Evolutionary conservation across 2,329 filamentous ascomycete species (phyloP), one percentile per base, ranked within the genome.

Genomic region (Paraconiothyrium sp.): DNA sequence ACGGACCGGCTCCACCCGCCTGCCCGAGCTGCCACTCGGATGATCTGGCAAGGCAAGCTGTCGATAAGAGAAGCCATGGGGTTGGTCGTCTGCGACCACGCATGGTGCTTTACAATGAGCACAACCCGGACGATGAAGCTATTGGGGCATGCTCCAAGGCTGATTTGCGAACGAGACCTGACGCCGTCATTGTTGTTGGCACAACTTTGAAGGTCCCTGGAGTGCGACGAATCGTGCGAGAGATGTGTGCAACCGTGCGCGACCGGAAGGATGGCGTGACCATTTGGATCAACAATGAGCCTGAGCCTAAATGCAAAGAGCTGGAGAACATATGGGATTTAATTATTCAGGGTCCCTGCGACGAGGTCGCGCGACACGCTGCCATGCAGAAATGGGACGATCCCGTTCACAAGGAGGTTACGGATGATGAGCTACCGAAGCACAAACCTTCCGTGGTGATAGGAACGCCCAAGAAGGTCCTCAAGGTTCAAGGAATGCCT

Each of bases 51-150:
- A 91, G 95, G 71, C 92, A 90, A 16, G 84, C 89, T 64, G 91
- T 89, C 13, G 93, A 94, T 52, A 94, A 97, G 80, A 89, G 95
- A 61, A 97, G 94, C 74, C 95, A 97, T 73, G 95, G 95, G 1
- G 91, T 99, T 70, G 95, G 95, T 46, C 89, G 92, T 63, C 82
- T 99, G 65, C 89, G 95, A 24, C 95, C 95, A 24, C 88, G 95
- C 60, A 97, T 99, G 83, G 94, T 98, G 4, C 85, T 99, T 10
- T 99, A 99, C 82, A 97, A 98, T 76, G 95, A 99, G 78, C 91
- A 92, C 76, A 97, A 98, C 75, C 95, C 95, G 0, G 95, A 99
- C 67, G 93, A 95, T 68, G 94, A 97, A 70, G 94, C 95, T 14
- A 99, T 99, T 76, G 94, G 94, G 47, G 92, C 92, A 24, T 94